phyloP scores from a whole-genome alignment of 345 rosid genomes.

The Arabidopsis suecica region DNA sequence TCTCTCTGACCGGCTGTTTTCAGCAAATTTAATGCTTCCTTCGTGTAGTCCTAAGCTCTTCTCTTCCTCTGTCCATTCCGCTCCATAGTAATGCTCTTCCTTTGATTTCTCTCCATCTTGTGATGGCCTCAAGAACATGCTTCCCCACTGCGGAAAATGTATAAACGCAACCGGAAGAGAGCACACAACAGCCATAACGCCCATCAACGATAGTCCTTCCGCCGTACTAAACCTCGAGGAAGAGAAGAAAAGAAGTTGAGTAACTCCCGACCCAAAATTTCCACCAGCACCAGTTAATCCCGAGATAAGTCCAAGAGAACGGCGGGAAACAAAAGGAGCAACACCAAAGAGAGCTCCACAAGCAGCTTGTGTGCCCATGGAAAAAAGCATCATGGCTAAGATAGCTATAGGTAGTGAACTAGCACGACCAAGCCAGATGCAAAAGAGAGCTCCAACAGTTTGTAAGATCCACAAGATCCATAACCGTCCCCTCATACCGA shows the following conservation, averaged over 20 bases:
- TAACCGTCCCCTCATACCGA: conserved; percentile 85
- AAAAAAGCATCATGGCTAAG: conserved; percentile 79
- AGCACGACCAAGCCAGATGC: conserved; percentile 79
- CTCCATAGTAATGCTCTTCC: conserved; percentile 67
- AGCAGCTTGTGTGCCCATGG: conserved; percentile 80
- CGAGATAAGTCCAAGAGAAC: conserved; percentile 73
- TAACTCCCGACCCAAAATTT: conserved; percentile 80
- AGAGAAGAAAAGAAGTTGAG: conserved; percentile 75
- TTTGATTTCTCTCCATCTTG: conserved; percentile 50
- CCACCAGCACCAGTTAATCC: conserved; percentile 86
- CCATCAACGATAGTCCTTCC: conserved; percentile 69
- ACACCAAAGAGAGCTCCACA: conserved; percentile 88
- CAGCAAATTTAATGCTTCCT: conserved; percentile 72
- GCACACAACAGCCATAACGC: conserved; percentile 69
- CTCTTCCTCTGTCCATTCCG: conserved; percentile 79
- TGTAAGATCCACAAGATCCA: conserved; percentile 83
- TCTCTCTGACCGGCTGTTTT: conserved; percentile 75
- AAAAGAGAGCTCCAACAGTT: conserved; percentile 75
- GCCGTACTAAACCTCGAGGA: conserved; percentile 56
- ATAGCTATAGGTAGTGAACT: conserved; percentile 73
- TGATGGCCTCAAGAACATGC: conserved; percentile 72
- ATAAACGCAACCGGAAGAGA: conserved; percentile 66
- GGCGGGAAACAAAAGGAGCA: conserved; percentile 77
- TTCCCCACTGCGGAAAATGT: conserved; percentile 86
- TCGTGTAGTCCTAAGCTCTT: conserved; percentile 62